Evolutionary conservation across 768 basidiomycete species (phyloP).

Genomic region (Kwoniella shandongensis): DNA sequence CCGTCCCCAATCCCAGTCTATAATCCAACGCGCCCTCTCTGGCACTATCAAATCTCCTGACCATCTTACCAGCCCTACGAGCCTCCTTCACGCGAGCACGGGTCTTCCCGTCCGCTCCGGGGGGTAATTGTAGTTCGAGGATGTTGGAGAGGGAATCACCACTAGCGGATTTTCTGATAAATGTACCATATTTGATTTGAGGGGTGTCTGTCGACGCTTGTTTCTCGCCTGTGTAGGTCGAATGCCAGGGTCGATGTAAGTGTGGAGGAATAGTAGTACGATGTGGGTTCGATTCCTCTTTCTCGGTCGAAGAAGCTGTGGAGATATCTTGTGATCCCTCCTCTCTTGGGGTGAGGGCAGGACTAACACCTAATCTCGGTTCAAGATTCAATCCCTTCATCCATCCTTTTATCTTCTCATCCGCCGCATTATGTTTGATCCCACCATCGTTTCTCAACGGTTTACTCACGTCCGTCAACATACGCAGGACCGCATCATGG

Average conservation of each 20-base stretch:
- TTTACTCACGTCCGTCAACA: constrained; percentile 78
- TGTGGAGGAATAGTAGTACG: constrained; percentile 47
- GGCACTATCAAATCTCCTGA: constrained; percentile 64
- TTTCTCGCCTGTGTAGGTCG: constrained; percentile 41
- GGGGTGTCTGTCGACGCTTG: constrained; percentile 22
- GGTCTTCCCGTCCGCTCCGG: constrained; percentile 47
- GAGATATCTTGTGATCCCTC: neutral
- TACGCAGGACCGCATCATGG: constrained; percentile 70
- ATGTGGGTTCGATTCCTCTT: constrained; percentile 23
- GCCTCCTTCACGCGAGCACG: constrained; percentile 54
- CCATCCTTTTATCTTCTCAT: constrained; percentile 41
- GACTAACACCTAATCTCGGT: constrained; percentile 43
- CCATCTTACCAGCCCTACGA: constrained; percentile 60
- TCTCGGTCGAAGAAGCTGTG: no score
- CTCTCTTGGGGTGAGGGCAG: neutral
- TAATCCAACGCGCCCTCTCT: constrained; percentile 76
- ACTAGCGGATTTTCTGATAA: constrained; percentile 34
- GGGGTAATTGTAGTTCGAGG: constrained; percentile 41
- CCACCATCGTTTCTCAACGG: constrained; percentile 61
- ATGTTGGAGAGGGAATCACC: constrained; percentile 36
- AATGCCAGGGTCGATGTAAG: constrained; percentile 47
- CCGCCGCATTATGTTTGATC: constrained; percentile 46
- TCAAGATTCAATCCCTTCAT: constrained; percentile 55
- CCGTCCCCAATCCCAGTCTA: constrained; percentile 58
- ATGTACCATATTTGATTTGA: constrained; percentile 48